phyloP scores from a whole-genome alignment of 306 rosid species.

The Sophora flavescens region DNA sequence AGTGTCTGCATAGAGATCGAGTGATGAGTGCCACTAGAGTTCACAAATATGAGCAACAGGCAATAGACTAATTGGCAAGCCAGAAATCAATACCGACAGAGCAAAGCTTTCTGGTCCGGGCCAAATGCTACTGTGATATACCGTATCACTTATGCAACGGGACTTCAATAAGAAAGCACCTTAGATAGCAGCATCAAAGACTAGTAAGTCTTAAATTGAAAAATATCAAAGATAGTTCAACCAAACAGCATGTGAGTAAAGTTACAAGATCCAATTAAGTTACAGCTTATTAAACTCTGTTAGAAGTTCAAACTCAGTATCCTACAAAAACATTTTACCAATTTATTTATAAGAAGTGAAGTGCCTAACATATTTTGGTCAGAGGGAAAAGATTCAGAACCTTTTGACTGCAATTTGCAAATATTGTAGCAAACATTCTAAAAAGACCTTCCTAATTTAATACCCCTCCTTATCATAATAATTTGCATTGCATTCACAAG shows the following conservation, averaged over 20 bases:
- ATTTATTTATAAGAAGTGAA: background rate
- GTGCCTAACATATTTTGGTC: slow-evolving; percentile 23
- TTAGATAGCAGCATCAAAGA: background rate
- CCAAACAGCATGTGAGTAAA: background rate
- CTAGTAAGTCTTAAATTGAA: background rate
- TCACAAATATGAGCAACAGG: background rate
- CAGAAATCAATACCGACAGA: background rate
- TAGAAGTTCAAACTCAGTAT: slow-evolving; percentile 20
- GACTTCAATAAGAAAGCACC: background rate
- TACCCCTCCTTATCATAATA: background rate
- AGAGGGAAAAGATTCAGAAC: slow-evolving; percentile 6
- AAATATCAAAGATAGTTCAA: background rate
- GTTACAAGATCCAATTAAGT: background rate
- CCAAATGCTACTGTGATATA: background rate
- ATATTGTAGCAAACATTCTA: slow-evolving; percentile 12
- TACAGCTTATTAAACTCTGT: background rate
- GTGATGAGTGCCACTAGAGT: background rate
- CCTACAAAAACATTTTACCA: slow-evolving; percentile 11
- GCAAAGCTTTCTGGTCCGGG: background rate
- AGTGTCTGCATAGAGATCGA: background rate
- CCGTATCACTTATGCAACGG: background rate
- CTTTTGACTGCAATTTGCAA: background rate
- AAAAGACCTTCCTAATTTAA: background rate
- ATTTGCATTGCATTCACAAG: slow-evolving; percentile 8
- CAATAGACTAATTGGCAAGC: background rate